These are phyloP conservation scores for Trichophyton mentagrophytes DNA, from an alignment of 2,329 filamentous ascomycete genomes.

Conservation along the genomic window DNA sequence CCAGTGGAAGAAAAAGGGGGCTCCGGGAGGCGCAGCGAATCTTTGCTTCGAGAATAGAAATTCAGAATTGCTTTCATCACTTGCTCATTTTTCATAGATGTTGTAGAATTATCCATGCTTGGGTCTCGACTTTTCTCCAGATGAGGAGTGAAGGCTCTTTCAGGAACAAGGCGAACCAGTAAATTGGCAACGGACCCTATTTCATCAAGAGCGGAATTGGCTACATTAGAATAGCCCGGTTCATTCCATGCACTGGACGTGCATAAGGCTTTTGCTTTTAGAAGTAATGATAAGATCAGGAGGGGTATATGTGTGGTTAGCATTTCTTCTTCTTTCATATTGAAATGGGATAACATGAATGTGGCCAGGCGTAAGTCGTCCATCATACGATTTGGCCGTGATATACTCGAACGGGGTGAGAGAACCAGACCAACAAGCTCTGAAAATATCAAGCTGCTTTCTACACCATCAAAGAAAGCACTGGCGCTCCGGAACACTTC, in stretches of 20 bases:
- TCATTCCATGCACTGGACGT: conserved; percentile 11
- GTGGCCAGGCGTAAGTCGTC: conserved; percentile 59
- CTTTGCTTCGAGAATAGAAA: conserved; percentile 60
- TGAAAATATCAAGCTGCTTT: conserved; percentile 83
- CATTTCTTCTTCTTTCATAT: conserved; percentile 94
- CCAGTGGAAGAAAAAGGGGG: conserved; percentile 47
- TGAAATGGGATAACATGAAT: conserved; percentile 81
- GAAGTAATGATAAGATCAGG: conserved; percentile 51
- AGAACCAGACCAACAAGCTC: conserved; percentile 59
- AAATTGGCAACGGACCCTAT: conserved; percentile 38
- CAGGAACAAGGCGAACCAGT: conserved; percentile 52
- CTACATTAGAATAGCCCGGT: conserved; percentile 10
- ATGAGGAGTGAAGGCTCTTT: conserved; percentile 42
- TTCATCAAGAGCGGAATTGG: conserved; percentile 21
- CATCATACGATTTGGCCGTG: conserved; percentile 37
- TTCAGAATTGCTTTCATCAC: conserved; percentile 48
- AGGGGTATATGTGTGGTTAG: conserved; percentile 70
- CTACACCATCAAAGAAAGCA: conserved; percentile 93
- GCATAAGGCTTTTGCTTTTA: conserved; percentile 32
- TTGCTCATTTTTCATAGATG: conserved; percentile 22
- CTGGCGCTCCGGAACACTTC: conserved; percentile 89
- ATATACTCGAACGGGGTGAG: conserved; percentile 39
- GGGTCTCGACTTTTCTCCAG: neutral
- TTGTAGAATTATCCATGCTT: neutral
- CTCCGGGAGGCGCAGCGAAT: conserved; percentile 50